A percentile compares a stretch with the other conserved stretches of the same genome.
These are phyloP conservation scores for Penicillium manginii DNA, from an alignment of 495 filamentous ascomycete genomes.

Conservation along the genomic window DNA sequence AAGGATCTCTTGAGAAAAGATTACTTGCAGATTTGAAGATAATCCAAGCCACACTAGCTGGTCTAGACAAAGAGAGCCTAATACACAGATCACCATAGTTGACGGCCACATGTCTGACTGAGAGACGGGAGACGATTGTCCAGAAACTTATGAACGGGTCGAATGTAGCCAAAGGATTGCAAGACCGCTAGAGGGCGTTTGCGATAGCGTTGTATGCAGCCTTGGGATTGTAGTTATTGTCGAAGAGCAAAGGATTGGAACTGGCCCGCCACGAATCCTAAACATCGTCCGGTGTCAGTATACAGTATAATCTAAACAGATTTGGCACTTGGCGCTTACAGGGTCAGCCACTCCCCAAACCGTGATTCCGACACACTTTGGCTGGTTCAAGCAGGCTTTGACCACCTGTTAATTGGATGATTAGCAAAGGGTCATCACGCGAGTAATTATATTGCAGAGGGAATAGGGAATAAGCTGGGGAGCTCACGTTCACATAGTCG, in stretches of 20 bases:
- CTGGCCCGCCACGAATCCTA: conserved; percentile 66
- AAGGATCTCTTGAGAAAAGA: no score
- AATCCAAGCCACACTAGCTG: no score
- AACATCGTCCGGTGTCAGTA: conserved; percentile 10
- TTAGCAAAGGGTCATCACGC: conserved; percentile 1
- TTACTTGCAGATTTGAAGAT: no score
- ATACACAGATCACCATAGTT: no score
- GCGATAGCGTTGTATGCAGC: conserved; percentile 65
- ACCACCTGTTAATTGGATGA: conserved; percentile 42
- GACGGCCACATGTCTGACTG: no score
- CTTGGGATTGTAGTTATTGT: conserved; percentile 65
- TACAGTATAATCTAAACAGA: not conserved
- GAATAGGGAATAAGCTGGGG: not conserved
- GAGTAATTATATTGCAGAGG: not conserved
- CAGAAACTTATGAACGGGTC: no score
- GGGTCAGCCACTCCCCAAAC: conserved; percentile 75
- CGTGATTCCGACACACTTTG: conserved; percentile 74
- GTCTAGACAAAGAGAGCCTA: no score
- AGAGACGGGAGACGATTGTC: no score
- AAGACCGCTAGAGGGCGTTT: conserved; percentile 22
- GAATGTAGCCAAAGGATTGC: no score
- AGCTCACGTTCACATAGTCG: conserved; percentile 60
- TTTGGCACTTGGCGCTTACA: conserved; percentile 39
- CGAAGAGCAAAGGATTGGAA: conserved; percentile 64
- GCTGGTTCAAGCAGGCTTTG: conserved; percentile 64